Evolutionary conservation across 1,139 yeast species (phyloP).

Genomic region (Sugiyamaella sp.): DNA sequence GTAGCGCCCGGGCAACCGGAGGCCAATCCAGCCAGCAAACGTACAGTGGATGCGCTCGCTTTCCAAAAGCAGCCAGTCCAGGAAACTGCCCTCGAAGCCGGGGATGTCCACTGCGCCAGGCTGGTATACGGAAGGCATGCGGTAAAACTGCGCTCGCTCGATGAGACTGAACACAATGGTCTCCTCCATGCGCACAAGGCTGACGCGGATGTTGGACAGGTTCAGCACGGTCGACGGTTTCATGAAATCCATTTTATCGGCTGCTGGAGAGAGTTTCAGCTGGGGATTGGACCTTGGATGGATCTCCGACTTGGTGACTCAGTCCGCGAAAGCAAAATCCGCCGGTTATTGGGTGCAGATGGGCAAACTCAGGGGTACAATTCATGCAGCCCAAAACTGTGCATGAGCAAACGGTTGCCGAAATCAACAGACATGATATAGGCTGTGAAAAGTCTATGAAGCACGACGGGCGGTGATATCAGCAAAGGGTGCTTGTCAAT

Average conservation of each 20-base stretch:
- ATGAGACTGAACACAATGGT: constrained; percentile 89
- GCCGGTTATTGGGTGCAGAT: not conserved
- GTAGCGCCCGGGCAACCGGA: not conserved
- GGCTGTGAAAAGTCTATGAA: too few species aligned
- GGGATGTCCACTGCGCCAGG: constrained; percentile 61
- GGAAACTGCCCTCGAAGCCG: constrained; percentile 74
- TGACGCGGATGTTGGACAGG: constrained; percentile 77
- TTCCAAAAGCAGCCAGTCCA: constrained; percentile 83
- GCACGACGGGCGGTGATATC: too few species aligned
- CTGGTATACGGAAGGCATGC: constrained; percentile 75
- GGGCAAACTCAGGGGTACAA: constrained; percentile 12
- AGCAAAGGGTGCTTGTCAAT: too few species aligned
- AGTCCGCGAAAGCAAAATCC: not conserved
- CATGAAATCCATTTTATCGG: constrained; percentile 73
- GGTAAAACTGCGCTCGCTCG: constrained; percentile 86
- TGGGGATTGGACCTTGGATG: too few species aligned
- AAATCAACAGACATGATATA: too few species aligned
- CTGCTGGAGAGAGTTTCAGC: not conserved
- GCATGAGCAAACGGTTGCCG: not conserved
- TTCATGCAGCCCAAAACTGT: constrained; percentile 2
- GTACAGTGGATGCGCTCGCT: constrained; percentile 69
- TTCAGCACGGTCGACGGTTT: constrained; percentile 82
- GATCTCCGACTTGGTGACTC: too few species aligned
- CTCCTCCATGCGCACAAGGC: constrained; percentile 92
- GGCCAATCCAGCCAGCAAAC: constrained; percentile 6